Evolutionary conservation across 2,329 filamentous ascomycete species (phyloP).

Genomic region (Albophoma yamanashiensis): DNA sequence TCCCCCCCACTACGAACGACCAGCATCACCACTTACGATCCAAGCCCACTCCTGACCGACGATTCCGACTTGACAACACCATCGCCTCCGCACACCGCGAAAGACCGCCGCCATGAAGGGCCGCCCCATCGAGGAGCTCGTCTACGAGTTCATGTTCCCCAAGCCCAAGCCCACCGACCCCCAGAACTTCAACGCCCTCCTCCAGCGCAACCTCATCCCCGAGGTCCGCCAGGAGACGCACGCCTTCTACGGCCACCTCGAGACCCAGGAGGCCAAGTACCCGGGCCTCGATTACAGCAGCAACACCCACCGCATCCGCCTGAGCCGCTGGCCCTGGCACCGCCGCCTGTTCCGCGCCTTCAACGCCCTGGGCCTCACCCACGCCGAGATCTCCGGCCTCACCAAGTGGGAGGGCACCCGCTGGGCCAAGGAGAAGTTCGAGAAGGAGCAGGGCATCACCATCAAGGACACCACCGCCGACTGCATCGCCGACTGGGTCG

Average conservation of each 20-base stretch:
- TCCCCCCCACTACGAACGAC: background rate
- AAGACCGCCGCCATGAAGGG: conserved; percentile 51
- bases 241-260: conserved; percentile 68
- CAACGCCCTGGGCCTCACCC: conserved; percentile 56
- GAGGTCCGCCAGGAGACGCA: conserved; percentile 73
- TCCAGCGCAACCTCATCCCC: conserved; percentile 60
- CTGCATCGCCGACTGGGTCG: conserved; percentile 49
- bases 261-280: conserved; percentile 72
- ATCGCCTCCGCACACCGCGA: background rate
- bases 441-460: conserved; percentile 59
- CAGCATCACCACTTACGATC: background rate
- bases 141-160: conserved; percentile 65
- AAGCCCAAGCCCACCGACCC: conserved; percentile 58
- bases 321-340: conserved; percentile 69
- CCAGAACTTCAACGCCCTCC: conserved; percentile 57
- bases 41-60: background rate
- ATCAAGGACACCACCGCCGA: conserved; percentile 65
- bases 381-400: conserved; percentile 57
- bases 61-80: background rate
- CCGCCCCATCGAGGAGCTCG: conserved; percentile 57
- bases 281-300: conserved; percentile 72
- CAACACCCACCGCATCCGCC: conserved; percentile 62
- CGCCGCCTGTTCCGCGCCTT: conserved; percentile 67
- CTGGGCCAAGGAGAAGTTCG: conserved; percentile 73
- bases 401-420: conserved; percentile 78